Conservation (phyloP, 768 basidiomycete genomes). For the Calocybe indica region DNA sequence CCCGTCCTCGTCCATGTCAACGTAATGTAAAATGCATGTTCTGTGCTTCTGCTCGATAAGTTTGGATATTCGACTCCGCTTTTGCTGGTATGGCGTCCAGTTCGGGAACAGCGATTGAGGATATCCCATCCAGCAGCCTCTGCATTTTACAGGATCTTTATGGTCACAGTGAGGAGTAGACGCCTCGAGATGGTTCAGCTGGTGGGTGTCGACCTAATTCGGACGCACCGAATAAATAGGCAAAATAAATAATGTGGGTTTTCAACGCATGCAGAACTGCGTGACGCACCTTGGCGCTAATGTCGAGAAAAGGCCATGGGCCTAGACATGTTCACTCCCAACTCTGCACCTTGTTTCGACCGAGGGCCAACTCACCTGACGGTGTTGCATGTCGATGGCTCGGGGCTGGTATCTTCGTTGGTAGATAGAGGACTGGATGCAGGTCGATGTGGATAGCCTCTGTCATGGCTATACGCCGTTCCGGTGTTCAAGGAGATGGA, state of each 20-base stretch:
- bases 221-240: neutral
- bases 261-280: neutral
- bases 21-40: slow-evolving; percentile 26
- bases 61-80: slow-evolving; percentile 28
- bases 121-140: slow-evolving; percentile 32
- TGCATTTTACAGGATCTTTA: slow-evolving; percentile 12
- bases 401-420: slow-evolving; percentile 22
- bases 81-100: slow-evolving; percentile 44
- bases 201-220: slow-evolving; percentile 19
- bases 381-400: slow-evolving; percentile 35
- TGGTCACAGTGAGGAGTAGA: slow-evolving; percentile 17
- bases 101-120: slow-evolving; percentile 51
- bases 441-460: slow-evolving; percentile 6
- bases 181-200: slow-evolving; percentile 10
- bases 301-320: slow-evolving; percentile 33
- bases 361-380: slow-evolving; percentile 25
- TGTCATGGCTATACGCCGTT: neutral
- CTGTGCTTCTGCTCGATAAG: slow-evolving; percentile 17
- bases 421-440: slow-evolving; percentile 9
- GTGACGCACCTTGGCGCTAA: slow-evolving; percentile 20
- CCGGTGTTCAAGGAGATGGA: neutral
- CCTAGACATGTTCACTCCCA: slow-evolving; percentile 11
- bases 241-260: neutral
- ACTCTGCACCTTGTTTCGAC: neutral
- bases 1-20: slow-evolving; percentile 34